Evolutionary conservation across 1,284 basidiomycete species (phyloP), one percentile per base, ranked within the genome.

Genomic region (Exobasidium cylindrosporum): DNA sequence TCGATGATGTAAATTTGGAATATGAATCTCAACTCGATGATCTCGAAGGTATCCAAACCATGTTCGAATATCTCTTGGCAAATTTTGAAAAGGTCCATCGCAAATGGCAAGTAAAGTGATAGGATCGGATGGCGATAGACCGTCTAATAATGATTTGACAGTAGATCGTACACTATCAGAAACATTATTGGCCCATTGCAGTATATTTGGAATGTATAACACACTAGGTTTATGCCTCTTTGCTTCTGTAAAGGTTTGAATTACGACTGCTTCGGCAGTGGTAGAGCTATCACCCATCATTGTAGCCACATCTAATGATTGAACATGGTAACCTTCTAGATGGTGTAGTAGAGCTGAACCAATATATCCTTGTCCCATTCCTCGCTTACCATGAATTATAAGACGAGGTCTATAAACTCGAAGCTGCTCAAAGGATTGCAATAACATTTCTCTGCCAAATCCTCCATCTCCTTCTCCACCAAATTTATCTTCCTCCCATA

Each of bases 181-280:
- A 7, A 98, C 85, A 0, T 92, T 87, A 1, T 87, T 83, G 58
- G 89, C 89, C 94, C 95, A 98, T 5, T 89, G 87, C 0, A 87
- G 80, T 1, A 98, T 84, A 0, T 91, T 90, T 0, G 95, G 96
- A 52, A 98, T 92, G 81, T 93, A 98, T 54, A 98, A 85, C 46
- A 98, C 88, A 0, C 92, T 94, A 0, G 96, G 96, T 73, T 97
- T 94, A 78, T 97, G 92, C 30, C 96, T 87, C 80, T 97, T 97
- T 0, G 96, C 96, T 80, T 99, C 96, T 21, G 94, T 86, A 73
- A 98, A 97, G n/a, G 97, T 85, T 72, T 97, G 95, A 1, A 97
- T 91, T 60, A 97, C 88, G 1, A 90, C 88, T 0, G 95, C 90
- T 82, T 99, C 96, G 2, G 88, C 83, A 2, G 92, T 92, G 73